phyloP scores from a whole-genome alignment of 108 stramenopile species.

The Nitzschia palea region DNA sequence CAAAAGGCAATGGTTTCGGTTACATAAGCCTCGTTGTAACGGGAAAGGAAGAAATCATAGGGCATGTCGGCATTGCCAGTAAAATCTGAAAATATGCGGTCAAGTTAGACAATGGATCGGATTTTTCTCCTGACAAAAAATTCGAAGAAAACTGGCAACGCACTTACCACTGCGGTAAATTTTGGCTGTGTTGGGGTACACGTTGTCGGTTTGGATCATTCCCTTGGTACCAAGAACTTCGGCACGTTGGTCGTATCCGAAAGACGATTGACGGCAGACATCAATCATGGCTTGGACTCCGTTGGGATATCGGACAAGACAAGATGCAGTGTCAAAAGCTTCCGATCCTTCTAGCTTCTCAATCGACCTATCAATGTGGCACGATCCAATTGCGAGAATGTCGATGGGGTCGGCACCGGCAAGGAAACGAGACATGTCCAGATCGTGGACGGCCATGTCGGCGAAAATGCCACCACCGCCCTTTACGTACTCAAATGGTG shows the following conservation, averaged over 20 bases:
- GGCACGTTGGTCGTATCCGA: conserved; percentile 98
- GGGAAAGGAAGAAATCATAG: conserved; percentile 93
- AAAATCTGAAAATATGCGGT: conserved; percentile 67
- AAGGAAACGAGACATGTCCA: conserved; percentile 95
- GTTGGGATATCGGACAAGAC: conserved; percentile 88
- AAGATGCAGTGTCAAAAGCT: conserved; percentile 90
- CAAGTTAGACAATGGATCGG: too few species aligned
- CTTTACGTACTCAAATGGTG: conserved; percentile 93
- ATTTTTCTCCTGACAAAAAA: too few species aligned
- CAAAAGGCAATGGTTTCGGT: conserved; percentile 93
- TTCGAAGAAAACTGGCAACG: too few species aligned
- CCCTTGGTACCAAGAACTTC: conserved; percentile 93
- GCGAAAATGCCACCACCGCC: conserved; percentile 96
- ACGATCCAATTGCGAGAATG: conserved; percentile 85
- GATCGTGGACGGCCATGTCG: conserved; percentile 98
- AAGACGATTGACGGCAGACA: conserved; percentile 93
- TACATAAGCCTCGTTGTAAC: conserved; percentile 95
- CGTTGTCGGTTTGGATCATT: conserved; percentile 97
- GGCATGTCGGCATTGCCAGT: conserved; percentile 98
- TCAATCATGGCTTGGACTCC: conserved; percentile 93
- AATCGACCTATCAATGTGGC: conserved; percentile 94
- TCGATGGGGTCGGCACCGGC: conserved; percentile 91
- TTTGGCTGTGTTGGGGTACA: conserved; percentile 92
- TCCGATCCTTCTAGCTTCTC: conserved; percentile 83
- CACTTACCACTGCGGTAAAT: conserved; percentile 51